These are phyloP conservation scores for Hygrophoropsis aurantiaca DNA, from an alignment of 768 basidiomycete species.

Conservation along the genomic window DNA sequence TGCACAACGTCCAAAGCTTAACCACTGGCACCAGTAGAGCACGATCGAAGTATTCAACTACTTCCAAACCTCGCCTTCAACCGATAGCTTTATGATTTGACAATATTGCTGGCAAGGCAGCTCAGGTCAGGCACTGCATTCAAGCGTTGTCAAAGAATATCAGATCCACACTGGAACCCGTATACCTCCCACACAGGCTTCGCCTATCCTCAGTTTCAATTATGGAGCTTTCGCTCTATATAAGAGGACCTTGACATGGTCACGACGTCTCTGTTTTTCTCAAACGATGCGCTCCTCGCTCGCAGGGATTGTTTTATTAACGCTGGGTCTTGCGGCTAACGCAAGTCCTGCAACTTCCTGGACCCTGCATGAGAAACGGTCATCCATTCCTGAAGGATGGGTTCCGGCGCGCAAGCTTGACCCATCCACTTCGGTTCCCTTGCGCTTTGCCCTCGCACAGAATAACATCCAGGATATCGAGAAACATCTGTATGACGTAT, in stretches of 20 bases:
- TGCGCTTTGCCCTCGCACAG: constrained; percentile 47
- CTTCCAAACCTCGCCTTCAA: no score
- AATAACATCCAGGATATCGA: constrained; percentile 40
- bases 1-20: no score
- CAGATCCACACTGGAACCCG: no score
- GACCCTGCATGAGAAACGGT: constrained; percentile 42
- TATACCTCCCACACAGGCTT: no score
- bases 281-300: constrained; percentile 9
- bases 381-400: constrained; percentile 40
- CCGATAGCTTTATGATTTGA: no score
- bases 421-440: constrained; percentile 34
- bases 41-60: no score
- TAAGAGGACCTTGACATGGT: background rate
- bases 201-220: no score
- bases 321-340: constrained; percentile 1
- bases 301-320: constrained; percentile 1
- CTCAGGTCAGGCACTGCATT: no score
- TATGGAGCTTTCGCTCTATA: no score
- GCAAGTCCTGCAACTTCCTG: constrained; percentile 32
- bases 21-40: no score
- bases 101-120: no score
- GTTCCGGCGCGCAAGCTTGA: constrained; percentile 25
- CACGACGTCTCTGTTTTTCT: background rate
- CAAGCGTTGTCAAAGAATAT: no score
- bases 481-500: constrained; percentile 33